Evolutionary conservation across 768 basidiomycete genomes (phyloP), one percentile per base, ranked within the genome.

Genomic region (Terana coerulea): DNA sequence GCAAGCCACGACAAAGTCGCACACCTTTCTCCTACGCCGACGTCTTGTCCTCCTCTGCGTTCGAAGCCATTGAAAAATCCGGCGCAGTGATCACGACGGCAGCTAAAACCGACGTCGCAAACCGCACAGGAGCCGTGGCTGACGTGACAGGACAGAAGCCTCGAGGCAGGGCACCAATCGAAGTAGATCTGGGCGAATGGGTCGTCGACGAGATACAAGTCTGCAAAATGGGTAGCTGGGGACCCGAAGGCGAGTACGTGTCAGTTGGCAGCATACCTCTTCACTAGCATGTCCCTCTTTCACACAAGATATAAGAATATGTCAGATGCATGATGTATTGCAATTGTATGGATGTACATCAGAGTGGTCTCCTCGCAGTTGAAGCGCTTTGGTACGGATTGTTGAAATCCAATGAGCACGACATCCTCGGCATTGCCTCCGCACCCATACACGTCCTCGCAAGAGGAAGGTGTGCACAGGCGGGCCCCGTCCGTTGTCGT

Each of bases 221-320:
- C 28, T 88, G 85, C 69, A 70, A 74, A 37, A 86, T 88, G 86
- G 84, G 86, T 0, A 86, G 85, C 57, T 75, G 74, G 56, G 84
- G 80, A 0, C 71, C 71, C 0, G 74, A 83, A 53, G 83, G 80
- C 12, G 83, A 80, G 61, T 89, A 88, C 59, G 72, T 81, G 15
- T 60, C 58, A 5, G 68, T 66, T 9, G 68, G 47, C 8, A 35
- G 37, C 5, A 51, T 55, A 30, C 7, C 46, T 5, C 48, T 55
- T 11, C 5, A 36, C 30, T 9, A 41, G 17, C 19, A 33, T 33
- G 14, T 30, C 26, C n/a, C n/a, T n/a, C n/a, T n/a, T n/a, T n/a
- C n/a, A n/a, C n/a, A n/a, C n/a, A n/a, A n/a, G n/a, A n/a, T n/a
- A n/a, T n/a, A n/a, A n/a, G n/a, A 34, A 11, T 30, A 46, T 33